Percentiles rank a stretch among this genome's conserved stretches.
Evolutionary conservation across 805 yeast genomes (phyloP).

Genomic region (Cyberlindnera saturnus): DNA sequence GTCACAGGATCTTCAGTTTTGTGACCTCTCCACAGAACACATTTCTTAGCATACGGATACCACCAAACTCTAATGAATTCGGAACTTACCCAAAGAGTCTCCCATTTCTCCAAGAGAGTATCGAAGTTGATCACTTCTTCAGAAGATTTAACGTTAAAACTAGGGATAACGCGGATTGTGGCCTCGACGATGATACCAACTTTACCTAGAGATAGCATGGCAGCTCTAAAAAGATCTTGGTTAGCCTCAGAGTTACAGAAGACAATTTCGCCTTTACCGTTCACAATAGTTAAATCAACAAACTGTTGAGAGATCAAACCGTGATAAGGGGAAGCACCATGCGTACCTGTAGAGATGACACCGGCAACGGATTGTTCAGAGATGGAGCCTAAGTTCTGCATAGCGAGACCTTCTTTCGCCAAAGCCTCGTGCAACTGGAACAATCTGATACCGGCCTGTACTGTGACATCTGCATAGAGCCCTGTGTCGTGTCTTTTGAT

Average conservation of each 20-base stretch:
- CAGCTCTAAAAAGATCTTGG: conserved; percentile 70
- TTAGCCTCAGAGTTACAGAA: conserved; percentile 47
- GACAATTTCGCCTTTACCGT: conserved; percentile 68
- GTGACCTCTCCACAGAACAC: conserved; percentile 86
- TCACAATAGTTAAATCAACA: conserved; percentile 69
- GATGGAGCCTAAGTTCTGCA: conserved; percentile 90
- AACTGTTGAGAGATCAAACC: conserved; percentile 86
- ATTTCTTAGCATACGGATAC: conserved; percentile 87
- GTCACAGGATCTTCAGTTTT: conserved; percentile 63
- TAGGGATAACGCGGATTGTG: conserved; percentile 79
- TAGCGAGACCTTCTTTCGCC: conserved; percentile 59
- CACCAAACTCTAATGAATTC: conserved; percentile 95
- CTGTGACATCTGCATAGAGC: conserved; percentile 79
- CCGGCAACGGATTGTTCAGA: conserved; percentile 94
- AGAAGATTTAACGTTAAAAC: conserved; percentile 70
- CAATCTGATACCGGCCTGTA: conserved; percentile 88
- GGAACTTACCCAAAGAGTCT: conserved; percentile 76
- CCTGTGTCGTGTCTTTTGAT: conserved; percentile 47
- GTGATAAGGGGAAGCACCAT: conserved; percentile 90
- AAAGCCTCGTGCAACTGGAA: conserved; percentile 66
- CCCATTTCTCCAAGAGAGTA: conserved; percentile 67
- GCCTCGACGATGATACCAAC: conserved; percentile 85
- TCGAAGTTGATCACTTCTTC: conserved; percentile 81
- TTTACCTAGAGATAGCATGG: conserved; percentile 80
- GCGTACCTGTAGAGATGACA: conserved; percentile 94